Evolutionary conservation across 345 rosid species (phyloP).

Genomic region (Arabis hirsuta): DNA sequence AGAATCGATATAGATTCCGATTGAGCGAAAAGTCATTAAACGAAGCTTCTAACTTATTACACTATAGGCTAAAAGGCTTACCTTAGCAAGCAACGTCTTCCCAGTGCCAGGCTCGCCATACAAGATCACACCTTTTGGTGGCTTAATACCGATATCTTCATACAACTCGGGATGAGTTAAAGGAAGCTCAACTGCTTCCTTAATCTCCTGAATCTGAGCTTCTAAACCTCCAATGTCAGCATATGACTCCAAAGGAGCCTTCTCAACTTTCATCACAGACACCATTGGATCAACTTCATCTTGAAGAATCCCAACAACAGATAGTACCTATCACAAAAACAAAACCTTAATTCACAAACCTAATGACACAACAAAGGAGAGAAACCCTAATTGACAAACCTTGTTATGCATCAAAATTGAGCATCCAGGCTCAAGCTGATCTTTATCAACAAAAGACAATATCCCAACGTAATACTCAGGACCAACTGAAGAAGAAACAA

Average conservation of each 20-base stretch:
- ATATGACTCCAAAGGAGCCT: constrained; percentile 97
- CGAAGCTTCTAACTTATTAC: neutral
- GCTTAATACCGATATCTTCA: constrained; percentile 98
- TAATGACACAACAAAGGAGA: neutral
- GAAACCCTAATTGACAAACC: constrained; percentile 49
- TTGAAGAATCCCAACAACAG: constrained; percentile 96
- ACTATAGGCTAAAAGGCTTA: constrained; percentile 36
- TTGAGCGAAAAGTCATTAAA: neutral
- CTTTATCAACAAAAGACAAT: constrained; percentile 93
- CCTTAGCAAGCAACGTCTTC: constrained; percentile 98
- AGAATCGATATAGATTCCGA: neutral
- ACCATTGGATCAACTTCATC: constrained; percentile 99
- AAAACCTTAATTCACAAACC: neutral
- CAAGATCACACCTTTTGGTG: constrained; percentile 98
- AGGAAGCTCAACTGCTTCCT: constrained; percentile 99
- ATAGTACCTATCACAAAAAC: constrained; percentile 60
- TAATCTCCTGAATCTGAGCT: constrained; percentile 98
- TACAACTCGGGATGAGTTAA: constrained; percentile 97
- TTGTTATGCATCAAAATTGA: constrained; percentile 96
- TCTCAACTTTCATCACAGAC: constrained; percentile 98
- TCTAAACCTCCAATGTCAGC: constrained; percentile 99
- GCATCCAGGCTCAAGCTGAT: constrained; percentile 97
- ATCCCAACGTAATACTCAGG: constrained; percentile 96
- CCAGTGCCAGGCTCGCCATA: constrained; percentile 99
- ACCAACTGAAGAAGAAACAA: constrained; percentile 90